Percentiles rank a stretch among this genome's conserved stretches.
Conservation (phyloP, 2,329 filamentous ascomycete genomes). For the Remersonia thermophila region DNA sequence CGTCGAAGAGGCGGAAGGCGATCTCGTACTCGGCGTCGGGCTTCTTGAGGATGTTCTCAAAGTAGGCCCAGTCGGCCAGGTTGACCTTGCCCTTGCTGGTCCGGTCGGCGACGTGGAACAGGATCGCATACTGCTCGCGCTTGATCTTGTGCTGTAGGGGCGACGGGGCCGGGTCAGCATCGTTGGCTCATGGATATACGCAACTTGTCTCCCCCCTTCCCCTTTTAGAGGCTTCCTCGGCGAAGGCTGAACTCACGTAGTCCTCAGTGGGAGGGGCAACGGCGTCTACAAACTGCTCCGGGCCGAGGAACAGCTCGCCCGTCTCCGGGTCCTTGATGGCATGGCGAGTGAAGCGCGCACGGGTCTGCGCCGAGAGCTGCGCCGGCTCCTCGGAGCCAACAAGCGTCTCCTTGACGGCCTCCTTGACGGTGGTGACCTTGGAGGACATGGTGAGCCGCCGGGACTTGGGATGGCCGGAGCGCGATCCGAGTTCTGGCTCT, state of each 20-base stretch:
- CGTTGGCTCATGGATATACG: neutral
- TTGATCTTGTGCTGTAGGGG: conserved; percentile 88
- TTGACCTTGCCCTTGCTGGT: conserved; percentile 59
- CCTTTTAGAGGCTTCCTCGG: too few relatives aligned
- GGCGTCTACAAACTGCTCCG: conserved; percentile 81
- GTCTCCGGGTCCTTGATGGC: conserved; percentile 62
- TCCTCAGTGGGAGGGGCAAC: conserved; percentile 79
- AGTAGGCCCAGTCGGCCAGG: conserved; percentile 79
- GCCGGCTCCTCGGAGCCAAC: conserved; percentile 43
- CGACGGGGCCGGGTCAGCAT: neutral
- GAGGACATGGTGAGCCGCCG: conserved; percentile 23
- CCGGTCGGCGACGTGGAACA: conserved; percentile 84
- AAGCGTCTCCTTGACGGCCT: conserved; percentile 68
- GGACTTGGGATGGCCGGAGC: neutral
- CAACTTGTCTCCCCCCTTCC: too few relatives aligned
- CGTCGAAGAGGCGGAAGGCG: conserved; percentile 90
- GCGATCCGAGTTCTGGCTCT: too few relatives aligned
- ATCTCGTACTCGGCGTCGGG: conserved; percentile 98
- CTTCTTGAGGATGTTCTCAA: conserved; percentile 87
- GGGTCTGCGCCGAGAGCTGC: conserved; percentile 62
- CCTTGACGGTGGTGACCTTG: conserved; percentile 42
- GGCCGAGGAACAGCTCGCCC: conserved; percentile 68
- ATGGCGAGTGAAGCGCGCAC: conserved; percentile 62
- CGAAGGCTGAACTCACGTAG: conserved; percentile 64
- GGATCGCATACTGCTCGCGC: conserved; percentile 85